Conservation (phyloP, 345 rosid species). For the Anastatica hierochuntica region DNA sequence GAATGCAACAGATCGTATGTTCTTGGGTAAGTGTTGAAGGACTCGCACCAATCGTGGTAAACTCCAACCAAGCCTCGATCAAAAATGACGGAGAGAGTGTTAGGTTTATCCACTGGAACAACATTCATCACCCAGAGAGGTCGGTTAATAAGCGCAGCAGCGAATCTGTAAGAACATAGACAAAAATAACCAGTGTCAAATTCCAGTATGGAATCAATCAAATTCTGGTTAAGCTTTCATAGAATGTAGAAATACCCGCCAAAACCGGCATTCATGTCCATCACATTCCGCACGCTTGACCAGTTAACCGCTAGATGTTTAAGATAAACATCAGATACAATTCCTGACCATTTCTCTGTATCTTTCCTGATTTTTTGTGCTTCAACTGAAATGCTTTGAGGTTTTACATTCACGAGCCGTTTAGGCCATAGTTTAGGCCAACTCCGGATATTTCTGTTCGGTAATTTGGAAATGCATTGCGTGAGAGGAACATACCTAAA, state of each 20-base stretch:
- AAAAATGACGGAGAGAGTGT: conserved; percentile 57
- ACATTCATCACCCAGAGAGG: conserved; percentile 94
- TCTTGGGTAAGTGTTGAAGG: conserved; percentile 74
- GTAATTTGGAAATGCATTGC: conserved; percentile 57
- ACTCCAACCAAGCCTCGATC: conserved; percentile 81
- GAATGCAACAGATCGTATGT: conserved; percentile 82
- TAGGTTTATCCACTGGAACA: conserved; percentile 47
- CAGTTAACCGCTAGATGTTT: conserved; percentile 54
- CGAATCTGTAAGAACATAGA: conserved; percentile 39
- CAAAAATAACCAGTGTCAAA: too few relatives aligned
- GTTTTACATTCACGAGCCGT: conserved; percentile 49
- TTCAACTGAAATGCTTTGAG: conserved; percentile 40
- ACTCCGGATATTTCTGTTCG: conserved; percentile 26
- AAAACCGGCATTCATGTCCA: conserved; percentile 92
- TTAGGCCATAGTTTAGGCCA: conserved; percentile 86
- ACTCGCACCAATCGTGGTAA: conserved; percentile 92
- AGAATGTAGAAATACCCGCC: conserved; percentile 61
- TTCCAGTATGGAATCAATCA: background rate
- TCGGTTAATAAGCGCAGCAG: conserved; percentile 56
- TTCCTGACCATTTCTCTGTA: conserved; percentile 59
- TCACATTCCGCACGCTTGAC: conserved; percentile 57
- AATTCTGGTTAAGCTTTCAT: background rate
- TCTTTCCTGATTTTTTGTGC: conserved; percentile 38
- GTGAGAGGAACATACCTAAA: conserved; percentile 63
- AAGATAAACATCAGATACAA: conserved; percentile 58